Evolutionary conservation across 768 basidiomycete species (phyloP).

Genomic region (Rickenella mellea): DNA sequence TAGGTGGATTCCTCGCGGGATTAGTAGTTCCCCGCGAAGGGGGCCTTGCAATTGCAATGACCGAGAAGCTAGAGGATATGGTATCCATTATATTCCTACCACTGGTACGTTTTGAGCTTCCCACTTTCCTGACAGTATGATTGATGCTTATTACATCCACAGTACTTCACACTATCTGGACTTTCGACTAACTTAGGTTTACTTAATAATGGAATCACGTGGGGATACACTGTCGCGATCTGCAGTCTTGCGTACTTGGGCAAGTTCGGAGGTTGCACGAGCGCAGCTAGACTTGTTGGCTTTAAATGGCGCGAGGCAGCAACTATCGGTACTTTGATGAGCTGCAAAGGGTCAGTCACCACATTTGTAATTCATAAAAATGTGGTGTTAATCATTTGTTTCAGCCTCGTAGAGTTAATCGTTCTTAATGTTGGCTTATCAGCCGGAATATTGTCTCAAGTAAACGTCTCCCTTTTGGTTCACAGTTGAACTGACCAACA

Average conservation of each 20-base stretch:
- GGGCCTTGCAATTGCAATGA: slow-evolving; percentile 77
- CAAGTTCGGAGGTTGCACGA: slow-evolving; percentile 81
- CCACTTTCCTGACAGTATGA: neutral
- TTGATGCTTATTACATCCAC: slow-evolving; percentile 1
- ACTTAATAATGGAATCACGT: slow-evolving; percentile 76
- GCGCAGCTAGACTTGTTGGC: slow-evolving; percentile 56
- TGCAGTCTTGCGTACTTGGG: slow-evolving; percentile 69
- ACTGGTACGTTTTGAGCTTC: slow-evolving; percentile 37
- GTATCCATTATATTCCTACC: slow-evolving; percentile 85
- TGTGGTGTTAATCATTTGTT: neutral
- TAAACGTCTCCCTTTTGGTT: slow-evolving; percentile 13
- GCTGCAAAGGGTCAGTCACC: slow-evolving; percentile 75
- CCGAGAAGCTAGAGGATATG: slow-evolving; percentile 95
- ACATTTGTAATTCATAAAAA: neutral
- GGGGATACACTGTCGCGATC: slow-evolving; percentile 84
- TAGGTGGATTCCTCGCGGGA: slow-evolving; percentile 76
- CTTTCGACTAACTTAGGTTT: slow-evolving; percentile 83
- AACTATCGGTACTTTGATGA: slow-evolving; percentile 89
- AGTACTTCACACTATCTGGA: slow-evolving; percentile 93
- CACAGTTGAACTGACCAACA: neutral
- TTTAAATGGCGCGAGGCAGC: slow-evolving; percentile 76
- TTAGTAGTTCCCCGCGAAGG: slow-evolving; percentile 82
- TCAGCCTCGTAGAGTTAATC: slow-evolving; percentile 82
- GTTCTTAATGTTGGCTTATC: slow-evolving; percentile 89
- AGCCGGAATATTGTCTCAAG: slow-evolving; percentile 64